These are phyloP conservation scores for Cinnamomum chago DNA, from an alignment of 164 flowering plant species.

Conservation along the genomic window DNA sequence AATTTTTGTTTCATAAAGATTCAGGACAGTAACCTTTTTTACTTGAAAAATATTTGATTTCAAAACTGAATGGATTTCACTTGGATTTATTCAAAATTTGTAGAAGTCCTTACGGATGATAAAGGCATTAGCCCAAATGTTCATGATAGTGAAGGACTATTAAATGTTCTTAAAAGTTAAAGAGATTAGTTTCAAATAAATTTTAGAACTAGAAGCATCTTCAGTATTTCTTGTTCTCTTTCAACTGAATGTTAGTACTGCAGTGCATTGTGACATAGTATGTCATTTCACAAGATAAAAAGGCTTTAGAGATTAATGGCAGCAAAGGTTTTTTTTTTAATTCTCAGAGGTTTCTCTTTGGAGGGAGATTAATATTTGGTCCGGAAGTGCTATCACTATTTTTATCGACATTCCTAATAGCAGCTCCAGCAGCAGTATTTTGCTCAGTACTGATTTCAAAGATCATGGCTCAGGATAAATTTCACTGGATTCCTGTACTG, in stretches of 20 bases:
- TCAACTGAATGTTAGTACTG: neutral
- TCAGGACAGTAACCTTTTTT: too few species aligned
- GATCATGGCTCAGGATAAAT: conserved; percentile 16
- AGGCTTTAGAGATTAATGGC: neutral
- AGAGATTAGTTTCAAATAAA: too few species aligned
- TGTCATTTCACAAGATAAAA: neutral
- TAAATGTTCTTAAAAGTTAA: neutral
- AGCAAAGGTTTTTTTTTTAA: neutral
- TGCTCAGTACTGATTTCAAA: conserved; percentile 36
- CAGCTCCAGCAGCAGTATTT: conserved; percentile 66
- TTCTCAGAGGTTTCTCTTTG: conserved; percentile 75
- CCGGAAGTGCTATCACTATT: conserved; percentile 78
- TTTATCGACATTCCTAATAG: conserved; percentile 59
- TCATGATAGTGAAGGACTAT: neutral
- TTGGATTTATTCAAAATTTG: too few species aligned
- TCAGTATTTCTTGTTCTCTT: neutral
- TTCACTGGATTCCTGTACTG: conserved; percentile 35
- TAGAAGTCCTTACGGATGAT: neutral
- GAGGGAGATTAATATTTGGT: conserved; percentile 86
- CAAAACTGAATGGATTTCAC: neutral
- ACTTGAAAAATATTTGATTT: too few species aligned
- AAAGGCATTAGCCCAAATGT: neutral
- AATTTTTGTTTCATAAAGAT: too few species aligned
- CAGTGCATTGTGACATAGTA: neutral
- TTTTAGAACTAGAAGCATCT: too few species aligned